These are phyloP conservation scores for Lavandula angustifolia DNA, from an alignment of 257 asterid species.

Conservation along the genomic window DNA sequence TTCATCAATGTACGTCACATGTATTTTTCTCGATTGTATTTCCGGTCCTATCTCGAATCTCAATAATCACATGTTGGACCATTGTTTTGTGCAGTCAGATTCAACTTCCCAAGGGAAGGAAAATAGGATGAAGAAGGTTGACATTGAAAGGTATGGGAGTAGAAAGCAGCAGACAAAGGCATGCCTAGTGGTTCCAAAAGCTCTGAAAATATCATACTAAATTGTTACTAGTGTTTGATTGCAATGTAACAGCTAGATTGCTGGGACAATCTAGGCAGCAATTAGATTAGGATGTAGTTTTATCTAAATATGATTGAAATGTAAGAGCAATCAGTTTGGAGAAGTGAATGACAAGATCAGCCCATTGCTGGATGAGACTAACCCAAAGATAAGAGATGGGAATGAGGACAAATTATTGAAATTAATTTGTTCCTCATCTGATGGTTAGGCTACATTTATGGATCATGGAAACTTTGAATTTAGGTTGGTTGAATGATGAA, in stretches of 20 bases:
- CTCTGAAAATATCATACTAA: not conserved
- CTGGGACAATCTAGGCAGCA: conserved; percentile 30
- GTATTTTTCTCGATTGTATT: not conserved
- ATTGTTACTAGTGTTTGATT: conserved; percentile 37
- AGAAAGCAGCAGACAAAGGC: conserved; percentile 29
- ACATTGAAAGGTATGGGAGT: conserved; percentile 11
- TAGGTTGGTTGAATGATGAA: not conserved
- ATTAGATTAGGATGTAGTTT: conserved; percentile 28
- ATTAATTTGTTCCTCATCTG: conserved; percentile 11
- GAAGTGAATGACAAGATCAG: not conserved
- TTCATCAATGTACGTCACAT: not conserved
- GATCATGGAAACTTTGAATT: conserved; percentile 7
- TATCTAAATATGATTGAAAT: conserved; percentile 17
- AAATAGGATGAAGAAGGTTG: not conserved
- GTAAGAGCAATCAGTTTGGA: conserved; percentile 17
- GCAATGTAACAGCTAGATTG: conserved; percentile 38
- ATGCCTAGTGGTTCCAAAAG: conserved; percentile 28
- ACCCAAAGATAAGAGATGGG: conserved; percentile 13
- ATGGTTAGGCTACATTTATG: conserved; percentile 4
- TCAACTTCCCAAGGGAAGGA: not conserved
- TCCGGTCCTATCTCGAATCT: not conserved
- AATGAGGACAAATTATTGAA: not conserved
- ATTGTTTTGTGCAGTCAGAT: not conserved
- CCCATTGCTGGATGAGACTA: conserved; percentile 22
- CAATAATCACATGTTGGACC: not conserved